Evolutionary conservation across 768 basidiomycete genomes (phyloP), one percentile per base, ranked within the genome.

Genomic region (Podaxis sp.): DNA sequence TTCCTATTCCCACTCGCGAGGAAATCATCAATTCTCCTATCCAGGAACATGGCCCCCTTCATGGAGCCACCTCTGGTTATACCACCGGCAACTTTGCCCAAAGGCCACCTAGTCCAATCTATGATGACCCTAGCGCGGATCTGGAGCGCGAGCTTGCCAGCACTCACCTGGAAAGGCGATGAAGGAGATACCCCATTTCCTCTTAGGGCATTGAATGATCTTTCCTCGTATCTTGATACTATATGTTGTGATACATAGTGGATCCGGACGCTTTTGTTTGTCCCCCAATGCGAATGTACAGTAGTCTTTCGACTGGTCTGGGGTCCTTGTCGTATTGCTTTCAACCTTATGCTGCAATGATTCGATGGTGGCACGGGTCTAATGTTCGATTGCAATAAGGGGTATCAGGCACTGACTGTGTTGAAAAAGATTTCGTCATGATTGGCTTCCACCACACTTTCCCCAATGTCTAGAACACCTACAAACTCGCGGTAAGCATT

Each of bases 141-240:
- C 82, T 95, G 11, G 93, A 95, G 70, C 84, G 87, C 47, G 93
- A 95, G 71, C 80, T 95, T n/a, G 89, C 89, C 10, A 83, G 84
- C 55, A 85, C 89, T 36, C 88, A 88, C 67, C 68, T 86, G 13
- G 74, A 72, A 54, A 70, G 68, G 69, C 66, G 69, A 57, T 70
- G 67, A 69, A 67, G 61, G 58, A 50, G 23, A 14, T n/a, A 44
- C 13, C 11, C 11, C 5, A 36, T 32, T 54, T 36, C 14, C 25
- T 14, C 27, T 42, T 7, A 14, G 35, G 28, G 9, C 21, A 11
- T 38, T 7, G 57, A 36, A 36, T 38, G 57, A 50, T 50, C 16
- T 50, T 48, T 21, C 35, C 18, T 25, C 7, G 44, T 48, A 48
- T 23, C 18, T 48, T 25, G 6, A 21, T 27, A 23, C 23, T 25